Evolutionary conservation across 1,139 yeast genomes (phyloP).

Genomic region (Chernovozyma aurita): DNA sequence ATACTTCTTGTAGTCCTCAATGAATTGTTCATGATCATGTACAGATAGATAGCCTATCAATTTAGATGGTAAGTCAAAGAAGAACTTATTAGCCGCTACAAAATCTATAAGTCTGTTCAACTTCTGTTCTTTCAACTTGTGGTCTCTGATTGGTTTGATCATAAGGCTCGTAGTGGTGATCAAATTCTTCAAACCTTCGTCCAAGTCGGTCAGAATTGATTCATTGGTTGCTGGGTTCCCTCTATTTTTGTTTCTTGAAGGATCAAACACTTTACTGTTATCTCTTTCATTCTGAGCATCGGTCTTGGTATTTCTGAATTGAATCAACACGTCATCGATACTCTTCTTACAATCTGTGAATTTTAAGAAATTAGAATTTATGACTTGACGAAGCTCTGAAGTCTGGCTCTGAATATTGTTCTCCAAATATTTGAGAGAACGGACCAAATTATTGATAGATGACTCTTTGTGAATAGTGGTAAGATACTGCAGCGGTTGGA

Average conservation of each 20-base stretch:
- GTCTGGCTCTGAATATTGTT: slow-evolving; percentile 59
- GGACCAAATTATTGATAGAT: slow-evolving; percentile 56
- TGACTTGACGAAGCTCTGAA: slow-evolving; percentile 59
- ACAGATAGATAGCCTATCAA: slow-evolving; percentile 50
- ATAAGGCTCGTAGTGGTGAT: slow-evolving; percentile 59
- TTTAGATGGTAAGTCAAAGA: slow-evolving; percentile 69
- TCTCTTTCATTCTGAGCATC: slow-evolving; percentile 35
- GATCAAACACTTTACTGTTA: slow-evolving; percentile 35
- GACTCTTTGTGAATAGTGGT: slow-evolving; percentile 69
- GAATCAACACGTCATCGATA: slow-evolving; percentile 34
- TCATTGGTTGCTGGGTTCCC: background rate
- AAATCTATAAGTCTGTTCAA: slow-evolving; percentile 58
- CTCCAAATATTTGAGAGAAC: slow-evolving; percentile 57
- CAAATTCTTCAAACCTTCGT: slow-evolving; percentile 43
- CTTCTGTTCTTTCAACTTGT: slow-evolving; percentile 55
- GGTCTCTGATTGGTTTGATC: slow-evolving; percentile 72
- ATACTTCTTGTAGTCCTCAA: slow-evolving; percentile 66
- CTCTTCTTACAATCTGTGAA: slow-evolving; percentile 73
- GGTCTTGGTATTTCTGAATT: slow-evolving; percentile 33
- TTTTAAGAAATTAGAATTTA: slow-evolving; percentile 68
- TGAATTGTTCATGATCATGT: slow-evolving; percentile 66
- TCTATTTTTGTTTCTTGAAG: slow-evolving; percentile 21
- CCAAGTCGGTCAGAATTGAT: slow-evolving; percentile 29
- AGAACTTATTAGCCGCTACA: slow-evolving; percentile 54
- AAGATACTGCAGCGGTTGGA: slow-evolving; percentile 67